Percentiles rank a stretch among this genome's conserved stretches.
These are phyloP conservation scores for Dendrobium huoshanense DNA, from an alignment of 106 monocot genomes.

Conservation along the genomic window DNA sequence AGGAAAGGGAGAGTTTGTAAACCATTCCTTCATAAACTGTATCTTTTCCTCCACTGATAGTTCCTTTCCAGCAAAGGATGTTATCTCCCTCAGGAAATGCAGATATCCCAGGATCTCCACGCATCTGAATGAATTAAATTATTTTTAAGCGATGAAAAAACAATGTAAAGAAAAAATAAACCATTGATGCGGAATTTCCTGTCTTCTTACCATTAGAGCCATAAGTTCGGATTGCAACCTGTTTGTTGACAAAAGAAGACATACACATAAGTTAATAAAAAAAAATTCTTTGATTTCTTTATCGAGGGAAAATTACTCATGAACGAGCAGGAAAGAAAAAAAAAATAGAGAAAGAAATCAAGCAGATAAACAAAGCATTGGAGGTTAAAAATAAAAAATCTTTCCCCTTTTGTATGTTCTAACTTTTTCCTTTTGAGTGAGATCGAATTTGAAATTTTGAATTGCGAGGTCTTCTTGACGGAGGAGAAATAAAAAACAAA, in stretches of 20 bases:
- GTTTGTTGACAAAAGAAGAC: slow-evolving; percentile 1
- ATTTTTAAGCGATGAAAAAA: not conserved
- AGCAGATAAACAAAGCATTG: not conserved
- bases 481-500: not conserved
- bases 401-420: no score
- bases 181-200: not conserved
- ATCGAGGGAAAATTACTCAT: no score
- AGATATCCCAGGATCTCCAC: slow-evolving; percentile 87
- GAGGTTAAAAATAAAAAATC: no score
- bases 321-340: no score
- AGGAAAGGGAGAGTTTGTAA: slow-evolving; percentile 77
- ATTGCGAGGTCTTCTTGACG: not conserved
- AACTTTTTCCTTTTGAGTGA: no score
- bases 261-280: not conserved
- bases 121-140: slow-evolving; percentile 47
- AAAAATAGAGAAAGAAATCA: not conserved
- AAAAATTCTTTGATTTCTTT: not conserved
- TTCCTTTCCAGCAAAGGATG: slow-evolving; percentile 90
- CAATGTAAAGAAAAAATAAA: not conserved
- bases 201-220: slow-evolving; percentile 73
- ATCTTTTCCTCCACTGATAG: slow-evolving; percentile 80
- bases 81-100: slow-evolving; percentile 98
- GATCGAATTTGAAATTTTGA: not conserved
- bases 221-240: slow-evolving; percentile 95
- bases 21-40: slow-evolving; percentile 84